phyloP scores from a whole-genome alignment of 2,329 filamentous ascomycete species.

The Neurospora crassa region DNA sequence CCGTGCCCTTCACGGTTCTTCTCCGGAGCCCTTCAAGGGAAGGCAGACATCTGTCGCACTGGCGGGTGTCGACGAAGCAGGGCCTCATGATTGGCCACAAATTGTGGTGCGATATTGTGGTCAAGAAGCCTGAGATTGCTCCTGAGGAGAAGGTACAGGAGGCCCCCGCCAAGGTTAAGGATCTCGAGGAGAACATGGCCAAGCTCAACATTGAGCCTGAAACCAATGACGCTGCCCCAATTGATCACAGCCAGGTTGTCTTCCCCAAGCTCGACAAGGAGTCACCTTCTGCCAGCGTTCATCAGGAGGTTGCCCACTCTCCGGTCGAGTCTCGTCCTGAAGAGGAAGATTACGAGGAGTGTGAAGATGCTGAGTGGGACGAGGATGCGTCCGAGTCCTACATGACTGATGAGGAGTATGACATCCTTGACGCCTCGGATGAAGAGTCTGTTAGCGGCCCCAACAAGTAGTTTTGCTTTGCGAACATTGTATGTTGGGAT shows the following conservation, averaged over 20 bases:
- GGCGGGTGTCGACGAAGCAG: slow-evolving; percentile 77
- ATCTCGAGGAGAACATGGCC: slow-evolving; percentile 20
- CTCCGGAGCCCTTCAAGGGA: slow-evolving; percentile 70
- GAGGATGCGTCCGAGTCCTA: slow-evolving; percentile 60
- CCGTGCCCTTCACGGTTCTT: slow-evolving; percentile 70
- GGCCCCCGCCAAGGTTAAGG: slow-evolving; percentile 19
- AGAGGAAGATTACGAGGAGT: slow-evolving; percentile 45
- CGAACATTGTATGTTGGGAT: slow-evolving; percentile 4
- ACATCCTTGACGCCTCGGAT: slow-evolving; percentile 90
- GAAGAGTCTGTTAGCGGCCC: slow-evolving; percentile 55
- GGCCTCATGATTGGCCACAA: slow-evolving; percentile 84
- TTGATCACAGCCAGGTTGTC: slow-evolving; percentile 65
- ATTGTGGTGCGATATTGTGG: slow-evolving; percentile 86
- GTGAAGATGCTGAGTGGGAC: slow-evolving; percentile 51
- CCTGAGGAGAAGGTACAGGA: slow-evolving; percentile 19
- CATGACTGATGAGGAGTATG: slow-evolving; percentile 95
- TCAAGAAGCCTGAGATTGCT: slow-evolving; percentile 36
- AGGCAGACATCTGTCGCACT: slow-evolving; percentile 87
- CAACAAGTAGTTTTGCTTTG: slow-evolving; percentile 3
- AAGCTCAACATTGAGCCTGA: slow-evolving; percentile 10
- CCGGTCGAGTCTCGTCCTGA: slow-evolving; percentile 27
- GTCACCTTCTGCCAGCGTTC: slow-evolving; percentile 72
- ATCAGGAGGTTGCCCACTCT: slow-evolving; percentile 44
- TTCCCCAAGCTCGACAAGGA: slow-evolving; percentile 96
- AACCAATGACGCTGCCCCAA: slow-evolving; percentile 26